These are phyloP conservation scores for Melastoma candidum DNA, from an alignment of 441 rosid species.

Conservation along the genomic window DNA sequence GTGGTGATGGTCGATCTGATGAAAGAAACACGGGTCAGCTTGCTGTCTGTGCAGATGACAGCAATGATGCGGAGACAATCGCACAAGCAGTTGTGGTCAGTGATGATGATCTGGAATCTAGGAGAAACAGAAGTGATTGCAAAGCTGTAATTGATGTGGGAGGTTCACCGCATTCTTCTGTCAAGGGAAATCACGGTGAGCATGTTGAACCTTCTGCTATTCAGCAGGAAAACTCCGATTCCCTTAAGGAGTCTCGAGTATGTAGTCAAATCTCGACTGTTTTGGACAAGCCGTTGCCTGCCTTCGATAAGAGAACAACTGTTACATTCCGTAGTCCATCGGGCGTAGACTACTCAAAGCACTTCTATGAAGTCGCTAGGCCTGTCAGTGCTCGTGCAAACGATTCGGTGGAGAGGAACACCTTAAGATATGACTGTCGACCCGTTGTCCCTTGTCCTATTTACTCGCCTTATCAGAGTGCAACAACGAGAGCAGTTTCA, in stretches of 20 bases:
- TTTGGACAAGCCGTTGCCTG: slow-evolving; percentile 8
- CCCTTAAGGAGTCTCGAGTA: slow-evolving; percentile 14
- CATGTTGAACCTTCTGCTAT: slow-evolving; percentile 11
- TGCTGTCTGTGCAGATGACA: slow-evolving; percentile 10
- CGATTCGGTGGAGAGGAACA: no score
- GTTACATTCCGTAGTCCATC: slow-evolving; percentile 8
- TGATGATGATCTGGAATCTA: slow-evolving; percentile 15
- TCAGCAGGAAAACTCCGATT: slow-evolving; percentile 19
- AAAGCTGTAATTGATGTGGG: slow-evolving; percentile 19
- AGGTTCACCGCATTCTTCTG: slow-evolving; percentile 12
- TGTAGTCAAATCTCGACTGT: slow-evolving; percentile 14
- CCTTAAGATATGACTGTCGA: no score
- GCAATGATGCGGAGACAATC: slow-evolving; percentile 7
- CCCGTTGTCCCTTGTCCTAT: slow-evolving; percentile 1
- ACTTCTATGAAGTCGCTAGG: no score
- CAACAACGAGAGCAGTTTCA: slow-evolving; percentile 12
- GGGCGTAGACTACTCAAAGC: slow-evolving; percentile 6
- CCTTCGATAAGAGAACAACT: slow-evolving; percentile 17
- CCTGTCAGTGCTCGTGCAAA: no score
- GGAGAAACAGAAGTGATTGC: slow-evolving; percentile 12
- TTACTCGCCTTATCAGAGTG: slow-evolving; percentile 19
- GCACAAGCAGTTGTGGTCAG: slow-evolving; percentile 14
- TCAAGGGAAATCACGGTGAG: slow-evolving; percentile 10
- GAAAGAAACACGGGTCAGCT: slow-evolving; percentile 15
- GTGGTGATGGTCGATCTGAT: slow-evolving; percentile 14